Conservation (phyloP, 108 stramenopile genomes). For the Cylindrotheca fusiformis region DNA sequence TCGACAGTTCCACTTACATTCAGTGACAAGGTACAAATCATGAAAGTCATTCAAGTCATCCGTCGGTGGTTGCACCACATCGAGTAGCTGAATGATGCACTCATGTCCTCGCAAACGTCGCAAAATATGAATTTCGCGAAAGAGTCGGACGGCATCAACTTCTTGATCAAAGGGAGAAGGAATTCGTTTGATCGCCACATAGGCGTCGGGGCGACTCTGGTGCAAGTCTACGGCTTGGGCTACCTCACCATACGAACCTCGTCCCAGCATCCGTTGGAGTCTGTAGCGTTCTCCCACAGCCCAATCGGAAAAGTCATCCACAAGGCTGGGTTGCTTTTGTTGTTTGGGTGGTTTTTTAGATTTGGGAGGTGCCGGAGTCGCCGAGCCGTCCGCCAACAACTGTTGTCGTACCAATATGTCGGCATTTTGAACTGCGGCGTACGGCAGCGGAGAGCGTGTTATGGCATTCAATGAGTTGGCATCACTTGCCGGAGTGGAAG, state of each 20-base stretch:
- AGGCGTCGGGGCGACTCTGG: slow-evolving; percentile 34
- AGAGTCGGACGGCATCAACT: slow-evolving; percentile 87
- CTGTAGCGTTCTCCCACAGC: slow-evolving; percentile 90
- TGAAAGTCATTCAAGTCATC: slow-evolving; percentile 71
- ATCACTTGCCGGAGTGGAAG: slow-evolving; percentile 44
- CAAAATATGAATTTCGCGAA: slow-evolving; percentile 94
- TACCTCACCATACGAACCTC: slow-evolving; percentile 96
- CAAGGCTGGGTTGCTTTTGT: neutral
- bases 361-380: slow-evolving; percentile 37
- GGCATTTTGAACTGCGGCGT: slow-evolving; percentile 32
- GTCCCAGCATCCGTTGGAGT: slow-evolving; percentile 82
- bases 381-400: slow-evolving; percentile 26
- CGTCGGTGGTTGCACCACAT: slow-evolving; percentile 85
- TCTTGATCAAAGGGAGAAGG: slow-evolving; percentile 92
- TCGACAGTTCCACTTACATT: slow-evolving; percentile 40
- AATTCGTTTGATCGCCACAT: slow-evolving; percentile 96
- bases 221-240: slow-evolving; percentile 89
- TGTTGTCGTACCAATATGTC: slow-evolving; percentile 34
- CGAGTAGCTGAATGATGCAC: slow-evolving; percentile 89
- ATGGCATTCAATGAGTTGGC: slow-evolving; percentile 9
- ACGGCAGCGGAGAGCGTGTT: slow-evolving; percentile 31
- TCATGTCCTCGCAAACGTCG: slow-evolving; percentile 81
- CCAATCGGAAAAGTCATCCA: slow-evolving; percentile 87
- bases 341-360: slow-evolving; percentile 4
- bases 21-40: slow-evolving; percentile 90